These are phyloP conservation scores for Solanum hybrid DNA, from an alignment of 305 asterid species.

Conservation along the genomic window DNA sequence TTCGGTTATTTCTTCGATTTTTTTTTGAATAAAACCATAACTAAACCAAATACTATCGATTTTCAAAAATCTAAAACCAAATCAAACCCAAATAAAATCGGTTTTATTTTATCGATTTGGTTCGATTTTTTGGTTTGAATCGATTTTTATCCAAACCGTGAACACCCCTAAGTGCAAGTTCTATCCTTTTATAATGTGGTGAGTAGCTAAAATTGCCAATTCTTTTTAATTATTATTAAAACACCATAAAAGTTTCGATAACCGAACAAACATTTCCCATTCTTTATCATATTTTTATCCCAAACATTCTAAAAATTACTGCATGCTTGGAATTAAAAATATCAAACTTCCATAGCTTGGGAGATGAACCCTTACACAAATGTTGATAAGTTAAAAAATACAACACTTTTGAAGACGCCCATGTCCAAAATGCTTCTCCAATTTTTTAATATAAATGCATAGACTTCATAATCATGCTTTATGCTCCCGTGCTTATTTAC, in stretches of 20 bases:
- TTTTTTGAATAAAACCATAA: too few species aligned
- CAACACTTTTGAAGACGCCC: conserved; percentile 7
- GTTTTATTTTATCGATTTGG: too few species aligned
- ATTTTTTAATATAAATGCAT: conserved; percentile 8
- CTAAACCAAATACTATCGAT: too few species aligned
- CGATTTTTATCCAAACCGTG: too few species aligned
- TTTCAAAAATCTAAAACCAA: too few species aligned
- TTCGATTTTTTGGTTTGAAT: too few species aligned
- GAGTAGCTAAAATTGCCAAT: not conserved
- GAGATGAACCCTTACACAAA: not conserved
- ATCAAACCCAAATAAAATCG: too few species aligned
- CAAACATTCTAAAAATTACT: not conserved
- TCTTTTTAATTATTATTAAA: not conserved
- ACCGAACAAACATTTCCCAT: not conserved
- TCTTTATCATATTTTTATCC: not conserved
- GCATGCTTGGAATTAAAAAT: conserved; percentile 16
- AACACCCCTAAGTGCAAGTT: not conserved
- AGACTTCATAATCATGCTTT: conserved; percentile 27
- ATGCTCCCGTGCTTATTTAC: conserved; percentile 25
- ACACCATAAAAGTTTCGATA: not conserved
- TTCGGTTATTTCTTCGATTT: too few species aligned
- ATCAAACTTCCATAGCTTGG: not conserved
- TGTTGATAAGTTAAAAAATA: not conserved
- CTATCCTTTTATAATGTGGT: not conserved
- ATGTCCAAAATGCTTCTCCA: not conserved